Percentiles rank a stretch among this genome's conserved stretches.
Conservation (phyloP, 2,329 filamentous ascomycete species). For the Apiospora rasikravindrae region DNA sequence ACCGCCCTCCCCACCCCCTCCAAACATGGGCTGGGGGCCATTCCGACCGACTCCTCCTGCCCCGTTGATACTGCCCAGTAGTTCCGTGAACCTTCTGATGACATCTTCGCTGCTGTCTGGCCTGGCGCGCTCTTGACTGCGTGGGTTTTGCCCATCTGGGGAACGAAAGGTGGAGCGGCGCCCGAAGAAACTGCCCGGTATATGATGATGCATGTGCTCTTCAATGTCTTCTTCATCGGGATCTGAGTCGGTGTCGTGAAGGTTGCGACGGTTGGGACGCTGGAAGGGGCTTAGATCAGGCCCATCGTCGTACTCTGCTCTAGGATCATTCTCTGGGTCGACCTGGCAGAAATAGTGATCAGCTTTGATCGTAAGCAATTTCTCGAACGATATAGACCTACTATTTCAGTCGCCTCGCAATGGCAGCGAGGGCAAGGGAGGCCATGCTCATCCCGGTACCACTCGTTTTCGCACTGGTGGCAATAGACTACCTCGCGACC, state of each 20-base stretch:
- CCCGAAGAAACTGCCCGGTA: constrained; percentile 48
- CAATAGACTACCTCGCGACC: constrained; percentile 81
- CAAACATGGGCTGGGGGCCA: constrained; percentile 33
- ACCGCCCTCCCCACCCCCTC: constrained; percentile 18
- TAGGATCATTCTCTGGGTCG: constrained; percentile 65
- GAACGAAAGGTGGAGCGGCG: constrained; percentile 41
- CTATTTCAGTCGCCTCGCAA: constrained; percentile 85
- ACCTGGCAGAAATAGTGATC: constrained; percentile 48
- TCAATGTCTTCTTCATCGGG: constrained; percentile 65
- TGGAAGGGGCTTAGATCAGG: constrained; percentile 18
- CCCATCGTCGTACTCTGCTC: constrained; percentile 39
- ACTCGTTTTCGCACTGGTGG: constrained; percentile 80
- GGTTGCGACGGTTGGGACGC: constrained; percentile 16
- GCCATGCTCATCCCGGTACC: constrained; percentile 73
- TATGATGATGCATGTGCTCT: constrained; percentile 47
- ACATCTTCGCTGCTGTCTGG: constrained; percentile 37
- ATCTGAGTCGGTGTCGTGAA: constrained; percentile 54
- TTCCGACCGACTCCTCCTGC: constrained; percentile 31
- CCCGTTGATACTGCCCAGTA: constrained; percentile 38
- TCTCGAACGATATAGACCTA: constrained; percentile 50
- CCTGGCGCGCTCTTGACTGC: constrained; percentile 25
- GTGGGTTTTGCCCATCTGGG: constrained; percentile 27
- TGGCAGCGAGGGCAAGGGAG: constrained; percentile 79
- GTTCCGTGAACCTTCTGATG: constrained; percentile 47
- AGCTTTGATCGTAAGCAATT: not conserved